Evolutionary conservation across 208 protist genomes (phyloP), one percentile per base, ranked within the genome.

Genomic region (Zelonia costaricensis): DNA sequence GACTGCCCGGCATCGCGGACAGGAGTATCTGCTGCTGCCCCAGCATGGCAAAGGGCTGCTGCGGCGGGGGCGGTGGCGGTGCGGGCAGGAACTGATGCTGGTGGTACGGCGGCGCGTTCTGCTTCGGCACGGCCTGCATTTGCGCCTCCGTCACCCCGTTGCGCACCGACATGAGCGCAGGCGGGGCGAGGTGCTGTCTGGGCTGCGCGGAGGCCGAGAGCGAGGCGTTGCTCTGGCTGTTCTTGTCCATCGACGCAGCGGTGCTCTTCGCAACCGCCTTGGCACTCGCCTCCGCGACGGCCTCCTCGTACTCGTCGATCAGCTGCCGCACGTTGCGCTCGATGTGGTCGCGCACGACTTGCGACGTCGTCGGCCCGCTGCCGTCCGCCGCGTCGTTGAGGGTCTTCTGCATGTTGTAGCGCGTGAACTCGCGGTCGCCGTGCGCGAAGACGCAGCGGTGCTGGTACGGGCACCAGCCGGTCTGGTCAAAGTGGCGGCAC

Each of bases 361-460:
- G 49, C 23, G 65, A 72, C 48, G 57, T 46, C 43, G 45, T 60
- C 15, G 49, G 57, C 40, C 56, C 18, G 22, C 10, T 40, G 22
- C 36, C 49, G 7, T 20, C 60, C 9, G 27, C 55, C 8, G 42
- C 57, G 42, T 47, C 58, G 18, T 38, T 20, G 3, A 8, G 9
- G 22, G 25, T 51, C 25, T 64, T 63, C 28, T 61, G 65, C 18
- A 49, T 48, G 18, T 47, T 72, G 49, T 72, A 60, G 59, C 63
- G 23, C 18, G 49, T 39, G 42, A 65, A 60, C 65, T 72, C 65
- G 40, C 65, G 65, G 13, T 72, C 65, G n/a, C 65, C 65, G 49
- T 72, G 65, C 12, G 65, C 65, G 39, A 72, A 72, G 8, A 72
- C 43, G 49, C 65, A 72, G 49, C 65, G 65, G 65, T 72, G 65